Evolutionary conservation across 1,284 basidiomycete genomes (phyloP).

Genomic region (Austropuccinia psidii): DNA sequence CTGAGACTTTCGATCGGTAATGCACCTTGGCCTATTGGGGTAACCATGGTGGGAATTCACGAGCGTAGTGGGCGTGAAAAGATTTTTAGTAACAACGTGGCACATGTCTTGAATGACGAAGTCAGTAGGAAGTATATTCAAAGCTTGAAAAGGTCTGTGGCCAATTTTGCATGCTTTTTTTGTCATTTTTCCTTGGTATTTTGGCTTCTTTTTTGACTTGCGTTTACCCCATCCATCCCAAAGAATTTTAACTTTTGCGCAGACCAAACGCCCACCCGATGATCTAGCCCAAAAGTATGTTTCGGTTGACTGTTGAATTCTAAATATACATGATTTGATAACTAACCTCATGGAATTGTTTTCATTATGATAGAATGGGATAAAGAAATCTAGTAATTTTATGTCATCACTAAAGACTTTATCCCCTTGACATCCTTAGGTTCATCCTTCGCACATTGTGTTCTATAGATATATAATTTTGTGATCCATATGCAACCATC

Average conservation of each 20-base stretch:
- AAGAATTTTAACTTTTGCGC: slow-evolving; percentile 83
- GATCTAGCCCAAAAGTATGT: slow-evolving; percentile 60
- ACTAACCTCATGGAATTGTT: no score
- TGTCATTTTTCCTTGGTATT: neutral
- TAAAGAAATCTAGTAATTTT: no score
- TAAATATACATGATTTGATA: no score
- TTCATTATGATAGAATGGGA: no score
- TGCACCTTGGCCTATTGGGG: slow-evolving; percentile 98
- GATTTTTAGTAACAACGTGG: slow-evolving; percentile 91
- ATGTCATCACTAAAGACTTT: no score
- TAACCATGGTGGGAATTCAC: slow-evolving; percentile 98
- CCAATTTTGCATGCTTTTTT: no score
- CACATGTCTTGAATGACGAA: slow-evolving; percentile 97
- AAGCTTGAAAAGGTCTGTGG: slow-evolving; percentile 78
- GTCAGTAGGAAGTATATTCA: slow-evolving; percentile 98
- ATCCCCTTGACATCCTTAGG: no score
- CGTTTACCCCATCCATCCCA: neutral
- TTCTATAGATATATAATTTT: no score
- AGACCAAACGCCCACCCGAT: slow-evolving; percentile 84
- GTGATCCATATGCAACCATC: no score
- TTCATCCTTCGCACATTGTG: no score
- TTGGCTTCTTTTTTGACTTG: neutral
- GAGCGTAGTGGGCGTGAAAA: slow-evolving; percentile 95
- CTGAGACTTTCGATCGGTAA: slow-evolving; percentile 94
- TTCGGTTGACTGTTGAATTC: no score